A percentile compares a stretch with the other conserved stretches of the same genome.
Evolutionary conservation across 768 basidiomycete species (phyloP).

Genomic region (Kondoa subrosea): DNA sequence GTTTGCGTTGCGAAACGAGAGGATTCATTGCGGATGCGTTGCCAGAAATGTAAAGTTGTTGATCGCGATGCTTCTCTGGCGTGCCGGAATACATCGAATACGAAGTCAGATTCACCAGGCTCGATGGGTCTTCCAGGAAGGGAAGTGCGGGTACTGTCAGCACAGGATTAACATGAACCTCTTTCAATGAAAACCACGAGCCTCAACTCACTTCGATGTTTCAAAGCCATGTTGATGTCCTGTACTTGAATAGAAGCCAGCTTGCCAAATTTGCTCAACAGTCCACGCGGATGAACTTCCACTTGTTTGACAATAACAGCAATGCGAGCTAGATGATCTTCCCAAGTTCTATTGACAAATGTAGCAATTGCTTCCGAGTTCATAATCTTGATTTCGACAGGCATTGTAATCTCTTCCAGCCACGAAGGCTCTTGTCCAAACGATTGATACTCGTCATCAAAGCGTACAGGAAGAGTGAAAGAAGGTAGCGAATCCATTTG

Average conservation of each 20-base stretch:
- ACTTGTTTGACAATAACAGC: neutral
- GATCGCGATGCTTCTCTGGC: neutral
- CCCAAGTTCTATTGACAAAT: neutral
- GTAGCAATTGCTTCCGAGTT: neutral
- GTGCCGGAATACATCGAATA: neutral
- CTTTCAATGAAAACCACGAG: too few relatives aligned
- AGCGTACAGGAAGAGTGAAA: neutral
- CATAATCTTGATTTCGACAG: neutral
- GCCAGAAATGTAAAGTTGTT: neutral
- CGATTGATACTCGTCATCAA: neutral
- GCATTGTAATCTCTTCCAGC: neutral
- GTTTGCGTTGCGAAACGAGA: neutral
- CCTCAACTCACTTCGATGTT: neutral
- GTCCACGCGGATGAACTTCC: neutral
- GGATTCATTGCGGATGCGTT: slow-evolving; percentile 2
- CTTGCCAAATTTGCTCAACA: neutral
- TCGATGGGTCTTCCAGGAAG: slow-evolving; percentile 2
- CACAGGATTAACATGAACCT: neutral
- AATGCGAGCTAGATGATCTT: neutral
- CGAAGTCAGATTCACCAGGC: neutral
- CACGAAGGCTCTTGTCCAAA: neutral
- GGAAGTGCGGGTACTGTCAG: slow-evolving; percentile 4
- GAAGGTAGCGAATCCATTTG: neutral
- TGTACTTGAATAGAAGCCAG: neutral
- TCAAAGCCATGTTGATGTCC: slow-evolving; percentile 1